Evolutionary conservation across 2,329 filamentous ascomycete genomes (phyloP), one percentile per base, ranked within the genome.

Genomic region (Talaromyces sp.): DNA sequence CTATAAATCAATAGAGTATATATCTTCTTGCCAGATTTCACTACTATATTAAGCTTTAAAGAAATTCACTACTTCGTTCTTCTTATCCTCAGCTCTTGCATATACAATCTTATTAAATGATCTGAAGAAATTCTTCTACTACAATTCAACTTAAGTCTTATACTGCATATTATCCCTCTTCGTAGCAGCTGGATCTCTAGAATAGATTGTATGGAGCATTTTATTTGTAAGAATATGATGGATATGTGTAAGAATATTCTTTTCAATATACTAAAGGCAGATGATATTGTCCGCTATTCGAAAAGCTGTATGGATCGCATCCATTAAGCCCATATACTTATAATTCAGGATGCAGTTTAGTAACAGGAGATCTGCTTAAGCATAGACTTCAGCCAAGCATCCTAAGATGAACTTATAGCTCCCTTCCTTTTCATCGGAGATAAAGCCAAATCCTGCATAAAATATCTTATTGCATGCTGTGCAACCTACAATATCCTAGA

Each of bases 41-140:
- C 35, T n/a, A 37, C 37, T 60, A 22, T 60, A 60, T 45, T 47
- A 1, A 31, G 19, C 43, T 45, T 60, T 45, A 45, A 60, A 58
- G 24, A 16, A 31, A 9, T 60, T 45, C 57, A 39, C 37, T 60
- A 37, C 57, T 31, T 60, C 16, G 9, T 45, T 22, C 35, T 39
- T 45, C 24, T 45, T 16, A 7, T 16, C 43, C 43, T 60, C n/a
- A 45, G 3, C 6, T 35, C 33, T 35, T 7, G 33, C 33, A 3
- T 35, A 35, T 35, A 35, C 3, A 35, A 35, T 35, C 33, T 35
- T 35, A 10, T 35, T 35, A 2, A 35, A 35, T 60, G 33, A 35
- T 10, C 3, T 10, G 33, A 35, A 35, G 9, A 35, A 27, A n/a
- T 48, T 13, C 39, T 16, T 41, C 39, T 13, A 41, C 39, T 41